These are phyloP conservation scores for Escovopsis weberi DNA, from an alignment of 2,329 filamentous ascomycete genomes.

Conservation along the genomic window DNA sequence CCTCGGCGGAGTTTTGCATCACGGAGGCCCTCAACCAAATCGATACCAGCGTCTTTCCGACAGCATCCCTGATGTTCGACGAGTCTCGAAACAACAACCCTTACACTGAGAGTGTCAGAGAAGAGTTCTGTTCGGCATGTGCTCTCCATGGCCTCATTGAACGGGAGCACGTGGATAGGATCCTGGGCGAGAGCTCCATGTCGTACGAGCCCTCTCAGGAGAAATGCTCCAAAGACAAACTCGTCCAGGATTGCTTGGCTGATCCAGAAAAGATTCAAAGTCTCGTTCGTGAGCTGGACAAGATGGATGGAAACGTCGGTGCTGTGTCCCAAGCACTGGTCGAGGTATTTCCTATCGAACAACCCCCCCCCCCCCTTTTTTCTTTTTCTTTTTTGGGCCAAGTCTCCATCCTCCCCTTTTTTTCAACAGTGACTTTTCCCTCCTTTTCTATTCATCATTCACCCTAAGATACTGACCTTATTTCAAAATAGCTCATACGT, in stretches of 20 bases:
- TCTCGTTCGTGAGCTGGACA: slow-evolving; percentile 69
- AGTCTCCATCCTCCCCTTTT: too few relatives aligned
- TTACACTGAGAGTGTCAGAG: slow-evolving; percentile 43
- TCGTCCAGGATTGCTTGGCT: slow-evolving; percentile 63
- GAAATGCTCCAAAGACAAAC: slow-evolving; percentile 60
- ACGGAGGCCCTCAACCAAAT: slow-evolving; percentile 62
- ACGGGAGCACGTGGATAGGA: slow-evolving; percentile 59
- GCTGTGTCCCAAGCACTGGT: slow-evolving; percentile 67
- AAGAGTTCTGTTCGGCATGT: slow-evolving; percentile 80
- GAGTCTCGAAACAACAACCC: slow-evolving; percentile 42
- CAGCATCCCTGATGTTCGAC: slow-evolving; percentile 43
- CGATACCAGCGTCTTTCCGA: slow-evolving; percentile 62
- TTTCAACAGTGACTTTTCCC: too few relatives aligned
- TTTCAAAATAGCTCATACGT: slow-evolving; percentile 40
- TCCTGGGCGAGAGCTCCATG: slow-evolving; percentile 75
- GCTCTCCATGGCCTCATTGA: slow-evolving; percentile 75
- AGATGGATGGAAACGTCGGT: slow-evolving; percentile 82
- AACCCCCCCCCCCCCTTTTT: background rate
- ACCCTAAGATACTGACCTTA: background rate
- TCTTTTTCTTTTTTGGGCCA: too few relatives aligned
- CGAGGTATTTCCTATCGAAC: slow-evolving; percentile 34
- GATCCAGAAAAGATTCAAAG: slow-evolving; percentile 64
- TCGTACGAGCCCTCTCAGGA: slow-evolving; percentile 60
- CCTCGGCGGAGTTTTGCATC: slow-evolving; percentile 58
- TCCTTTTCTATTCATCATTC: background rate